Conservation (phyloP, 2,329 filamentous ascomycete genomes). For the Colletotrichum filicis region DNA sequence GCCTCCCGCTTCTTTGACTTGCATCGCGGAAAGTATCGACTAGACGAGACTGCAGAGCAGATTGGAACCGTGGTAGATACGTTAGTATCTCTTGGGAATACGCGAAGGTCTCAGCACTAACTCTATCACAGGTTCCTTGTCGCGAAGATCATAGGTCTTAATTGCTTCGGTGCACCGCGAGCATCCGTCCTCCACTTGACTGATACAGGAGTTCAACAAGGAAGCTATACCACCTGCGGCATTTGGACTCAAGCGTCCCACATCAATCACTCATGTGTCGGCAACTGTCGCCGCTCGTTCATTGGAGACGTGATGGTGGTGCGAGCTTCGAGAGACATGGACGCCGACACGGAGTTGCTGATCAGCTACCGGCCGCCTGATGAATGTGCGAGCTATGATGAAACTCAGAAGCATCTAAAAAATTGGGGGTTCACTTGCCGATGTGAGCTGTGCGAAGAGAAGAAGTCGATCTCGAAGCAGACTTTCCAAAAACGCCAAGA, state of each 20-base stretch:
- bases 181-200: slow-evolving; percentile 5
- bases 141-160: slow-evolving; percentile 52
- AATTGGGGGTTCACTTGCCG: slow-evolving; percentile 55
- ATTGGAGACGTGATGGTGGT: slow-evolving; percentile 66
- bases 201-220: background rate
- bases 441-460: slow-evolving; percentile 51
- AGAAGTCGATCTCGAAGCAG: slow-evolving; percentile 35
- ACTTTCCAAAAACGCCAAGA: slow-evolving; percentile 34
- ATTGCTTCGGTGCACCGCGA: slow-evolving; percentile 52
- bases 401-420: slow-evolving; percentile 43
- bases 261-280: slow-evolving; percentile 64
- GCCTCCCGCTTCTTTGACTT: slow-evolving; percentile 6
- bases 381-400: slow-evolving; percentile 39
- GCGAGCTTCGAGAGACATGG: slow-evolving; percentile 56
- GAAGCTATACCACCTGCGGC: slow-evolving; percentile 46
- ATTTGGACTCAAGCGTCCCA: slow-evolving; percentile 60
- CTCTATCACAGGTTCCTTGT: slow-evolving; percentile 54
- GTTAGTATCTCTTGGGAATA: slow-evolving; percentile 39
- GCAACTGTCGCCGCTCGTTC: slow-evolving; percentile 58
- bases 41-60: slow-evolving; percentile 44
- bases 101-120: background rate
- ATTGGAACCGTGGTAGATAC: slow-evolving; percentile 56
- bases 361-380: slow-evolving; percentile 49
- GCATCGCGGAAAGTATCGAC: slow-evolving; percentile 39
- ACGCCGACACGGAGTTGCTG: slow-evolving; percentile 55